Conservation (phyloP, 2,329 filamentous ascomycete species). For the Byssothecium circinans region DNA sequence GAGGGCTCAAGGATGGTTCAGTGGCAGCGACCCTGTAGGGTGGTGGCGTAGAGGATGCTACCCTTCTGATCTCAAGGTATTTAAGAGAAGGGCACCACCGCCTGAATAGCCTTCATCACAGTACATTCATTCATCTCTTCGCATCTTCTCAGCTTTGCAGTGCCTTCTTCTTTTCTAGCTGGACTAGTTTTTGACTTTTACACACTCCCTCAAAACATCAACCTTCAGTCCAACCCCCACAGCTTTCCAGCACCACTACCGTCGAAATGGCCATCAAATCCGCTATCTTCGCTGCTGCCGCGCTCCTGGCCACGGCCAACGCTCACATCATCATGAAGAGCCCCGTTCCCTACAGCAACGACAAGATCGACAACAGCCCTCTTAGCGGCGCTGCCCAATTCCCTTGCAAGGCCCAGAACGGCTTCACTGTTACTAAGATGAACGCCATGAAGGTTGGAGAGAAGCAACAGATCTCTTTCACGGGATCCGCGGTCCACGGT, state of each 20-base stretch:
- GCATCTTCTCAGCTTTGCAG: slow-evolving; percentile 20
- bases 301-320: slow-evolving; percentile 59
- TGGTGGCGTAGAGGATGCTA: background rate
- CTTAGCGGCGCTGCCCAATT: slow-evolving; percentile 63
- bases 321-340: slow-evolving; percentile 75
- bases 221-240: slow-evolving; percentile 1
- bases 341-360: slow-evolving; percentile 64
- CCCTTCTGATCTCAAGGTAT: slow-evolving; percentile 14
- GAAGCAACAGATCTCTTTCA: slow-evolving; percentile 63
- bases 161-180: slow-evolving; percentile 30
- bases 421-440: slow-evolving; percentile 35
- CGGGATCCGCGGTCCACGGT: slow-evolving; percentile 76
- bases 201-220: slow-evolving; percentile 17
- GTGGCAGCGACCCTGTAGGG: background rate
- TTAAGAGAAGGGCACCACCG: slow-evolving; percentile 25
- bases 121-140: slow-evolving; percentile 17
- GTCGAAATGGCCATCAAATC: slow-evolving; percentile 56
- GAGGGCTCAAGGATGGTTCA: background rate
- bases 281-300: slow-evolving; percentile 51
- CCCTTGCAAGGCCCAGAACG: slow-evolving; percentile 62
- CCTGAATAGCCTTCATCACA: slow-evolving; percentile 22
- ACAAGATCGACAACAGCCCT: slow-evolving; percentile 63
- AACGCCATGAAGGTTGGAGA: slow-evolving; percentile 64
- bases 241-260: slow-evolving; percentile 6
- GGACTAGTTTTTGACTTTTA: slow-evolving; percentile 28